Evolutionary conservation across 2,329 filamentous ascomycete genomes (phyloP).

Genomic region (Fusarium torreyae): DNA sequence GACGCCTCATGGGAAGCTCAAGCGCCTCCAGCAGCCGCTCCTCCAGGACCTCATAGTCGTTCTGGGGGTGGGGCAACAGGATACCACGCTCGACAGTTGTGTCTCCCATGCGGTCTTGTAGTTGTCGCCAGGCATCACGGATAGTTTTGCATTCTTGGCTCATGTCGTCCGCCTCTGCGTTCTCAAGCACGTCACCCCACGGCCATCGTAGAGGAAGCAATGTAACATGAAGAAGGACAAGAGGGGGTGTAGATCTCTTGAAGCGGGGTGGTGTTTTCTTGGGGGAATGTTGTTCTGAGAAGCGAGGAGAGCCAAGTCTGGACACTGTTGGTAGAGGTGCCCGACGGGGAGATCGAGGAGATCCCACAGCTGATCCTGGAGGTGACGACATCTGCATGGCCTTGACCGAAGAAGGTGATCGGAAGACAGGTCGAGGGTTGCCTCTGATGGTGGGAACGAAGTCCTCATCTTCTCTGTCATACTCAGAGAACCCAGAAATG

Average conservation of each 20-base stretch:
- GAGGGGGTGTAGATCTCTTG: constrained; percentile 71
- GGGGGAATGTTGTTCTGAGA: constrained; percentile 67
- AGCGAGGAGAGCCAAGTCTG: constrained; percentile 68
- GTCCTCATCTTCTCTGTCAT: constrained; percentile 61
- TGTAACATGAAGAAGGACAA: constrained; percentile 84
- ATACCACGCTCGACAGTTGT: constrained; percentile 82
- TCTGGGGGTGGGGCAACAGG: constrained; percentile 82
- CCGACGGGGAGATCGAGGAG: constrained; percentile 69
- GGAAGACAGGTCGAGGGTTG: constrained; percentile 75
- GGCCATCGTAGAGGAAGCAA: constrained; percentile 78
- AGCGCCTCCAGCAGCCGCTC: constrained; percentile 82
- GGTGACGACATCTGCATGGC: constrained; percentile 82
- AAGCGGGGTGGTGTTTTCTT: constrained; percentile 73
- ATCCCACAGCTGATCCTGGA: constrained; percentile 69
- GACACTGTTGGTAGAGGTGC: constrained; percentile 66
- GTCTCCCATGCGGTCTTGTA: constrained; percentile 80
- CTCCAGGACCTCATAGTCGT: constrained; percentile 85
- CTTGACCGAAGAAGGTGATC: constrained; percentile 78
- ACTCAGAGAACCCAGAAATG: constrained; percentile 68
- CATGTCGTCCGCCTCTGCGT: constrained; percentile 58
- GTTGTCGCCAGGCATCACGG: constrained; percentile 75
- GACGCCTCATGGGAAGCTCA: constrained; percentile 74
- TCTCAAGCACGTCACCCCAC: constrained; percentile 72
- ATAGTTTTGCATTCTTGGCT: constrained; percentile 65
- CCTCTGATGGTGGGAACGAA: constrained; percentile 70